A percentile compares a stretch with the other conserved stretches of the same genome.
Evolutionary conservation across 2,329 filamentous ascomycete species (phyloP).

Genomic region (Verticillium nonalfalfae): DNA sequence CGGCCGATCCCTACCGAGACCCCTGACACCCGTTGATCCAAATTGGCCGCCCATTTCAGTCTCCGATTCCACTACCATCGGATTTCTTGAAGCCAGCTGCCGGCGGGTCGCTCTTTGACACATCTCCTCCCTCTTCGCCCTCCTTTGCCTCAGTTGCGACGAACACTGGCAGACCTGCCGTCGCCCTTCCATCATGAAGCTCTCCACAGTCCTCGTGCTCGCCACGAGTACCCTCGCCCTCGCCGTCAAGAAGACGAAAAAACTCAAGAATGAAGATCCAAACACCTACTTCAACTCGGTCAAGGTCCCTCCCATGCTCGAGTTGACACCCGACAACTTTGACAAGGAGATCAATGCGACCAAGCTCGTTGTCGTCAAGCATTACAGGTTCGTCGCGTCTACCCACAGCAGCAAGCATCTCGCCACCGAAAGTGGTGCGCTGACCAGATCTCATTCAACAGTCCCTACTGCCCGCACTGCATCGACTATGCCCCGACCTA

Average conservation of each 20-base stretch:
- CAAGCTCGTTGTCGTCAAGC: slow-evolving; percentile 53
- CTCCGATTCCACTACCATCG: background rate
- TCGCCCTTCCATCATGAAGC: slow-evolving; percentile 30
- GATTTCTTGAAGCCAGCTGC: background rate
- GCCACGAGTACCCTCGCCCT: slow-evolving; percentile 34
- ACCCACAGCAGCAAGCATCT: too few species aligned
- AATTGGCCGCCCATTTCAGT: background rate
- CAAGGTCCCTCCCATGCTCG: slow-evolving; percentile 57
- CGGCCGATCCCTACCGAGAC: background rate
- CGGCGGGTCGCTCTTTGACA: background rate
- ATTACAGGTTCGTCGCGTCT: slow-evolving; percentile 52
- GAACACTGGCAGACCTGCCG: background rate
- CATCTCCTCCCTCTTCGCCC: background rate
- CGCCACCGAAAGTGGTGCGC: slow-evolving; percentile 1
- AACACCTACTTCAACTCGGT: slow-evolving; percentile 60
- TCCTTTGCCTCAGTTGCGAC: background rate
- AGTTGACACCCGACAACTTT: slow-evolving; percentile 52
- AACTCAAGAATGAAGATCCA: slow-evolving; percentile 22
- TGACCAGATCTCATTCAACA: slow-evolving; percentile 20
- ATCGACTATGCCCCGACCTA: slow-evolving; percentile 72
- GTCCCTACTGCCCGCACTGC: slow-evolving; percentile 66
- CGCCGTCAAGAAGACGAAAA: slow-evolving; percentile 29
- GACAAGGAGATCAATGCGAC: slow-evolving; percentile 47
- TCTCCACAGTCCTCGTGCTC: slow-evolving; percentile 39
- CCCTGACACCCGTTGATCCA: background rate